Evolutionary conservation across 164 flowering plant genomes (phyloP), one percentile per base, ranked within the genome.

Genomic region (Malania oleifera): DNA sequence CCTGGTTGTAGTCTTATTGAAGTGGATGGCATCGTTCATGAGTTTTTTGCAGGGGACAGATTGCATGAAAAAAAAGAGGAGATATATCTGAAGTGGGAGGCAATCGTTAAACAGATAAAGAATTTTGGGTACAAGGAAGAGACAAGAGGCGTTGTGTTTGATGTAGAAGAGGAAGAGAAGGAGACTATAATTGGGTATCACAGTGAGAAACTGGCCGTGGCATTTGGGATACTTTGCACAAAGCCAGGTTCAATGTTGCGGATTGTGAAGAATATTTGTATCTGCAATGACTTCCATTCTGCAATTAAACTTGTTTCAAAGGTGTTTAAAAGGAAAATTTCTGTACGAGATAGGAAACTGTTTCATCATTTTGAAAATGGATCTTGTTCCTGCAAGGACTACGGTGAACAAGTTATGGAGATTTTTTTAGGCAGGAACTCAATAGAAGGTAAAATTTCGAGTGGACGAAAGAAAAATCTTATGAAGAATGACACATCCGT

Each of bases 1-100:
- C 84, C 84, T 11, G 84, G 84, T 1, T 77, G 75, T 50, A 80
- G 84, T 59, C 77, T 75, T 75, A 59, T 80, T 25, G 78, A 77
- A 54, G 57, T 75, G 37, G 66, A 75, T 31, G 75, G 75, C 11
- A 65, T 62, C 53, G 74, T 71, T 60, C 76, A 73, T 61, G 77
- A 73, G 28, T 80, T 80, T 39, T 55, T 75, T 43, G 78, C 71
- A 11, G 84, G 65, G 41, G 73, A 70, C 40, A 52, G 62, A 34
- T 45, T 13, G 27, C 70, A 66, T 47, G 66, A 53, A 10, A 67
- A 52, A 64, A 58, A 61, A 19, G 55, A 61, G 19, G 70, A 73
- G 25, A 68, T 73, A 34, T 70, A 68, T 50, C 9, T 48, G 34
- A 58, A 50, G 50, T 69, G 64, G 64, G 77, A 70, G 25, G 75